Percentiles rank a stretch among this genome's conserved stretches.
phyloP scores from a whole-genome alignment of 257 asterid species.

The Nicotiana undulata region DNA sequence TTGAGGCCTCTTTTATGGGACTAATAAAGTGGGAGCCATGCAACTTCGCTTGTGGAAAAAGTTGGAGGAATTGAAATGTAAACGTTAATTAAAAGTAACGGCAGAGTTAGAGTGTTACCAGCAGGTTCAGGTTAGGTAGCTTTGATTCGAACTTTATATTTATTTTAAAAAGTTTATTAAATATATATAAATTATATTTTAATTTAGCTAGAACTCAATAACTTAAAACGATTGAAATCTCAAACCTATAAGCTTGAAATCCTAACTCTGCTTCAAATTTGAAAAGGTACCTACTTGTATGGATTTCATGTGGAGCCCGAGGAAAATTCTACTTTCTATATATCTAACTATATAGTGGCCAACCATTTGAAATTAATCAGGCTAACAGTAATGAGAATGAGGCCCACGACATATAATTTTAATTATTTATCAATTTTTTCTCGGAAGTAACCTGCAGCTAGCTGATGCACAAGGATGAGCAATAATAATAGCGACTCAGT shows the following conservation, averaged over 20 bases:
- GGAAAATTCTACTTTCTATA: neutral
- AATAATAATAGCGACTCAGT: no score
- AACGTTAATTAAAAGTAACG: neutral
- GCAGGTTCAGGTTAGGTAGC: no score
- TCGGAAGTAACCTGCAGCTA: neutral
- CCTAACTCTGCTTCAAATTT: fast-evolving
- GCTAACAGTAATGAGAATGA: neutral
- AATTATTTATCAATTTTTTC: neutral
- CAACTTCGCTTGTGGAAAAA: conserved; percentile 42
- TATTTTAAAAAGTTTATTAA: no score
- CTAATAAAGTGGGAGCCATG: conserved; percentile 5
- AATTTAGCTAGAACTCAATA: no score
- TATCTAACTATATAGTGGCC: neutral
- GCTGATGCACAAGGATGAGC: neutral
- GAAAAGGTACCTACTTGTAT: neutral
- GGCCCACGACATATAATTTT: neutral
- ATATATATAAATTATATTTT: no score
- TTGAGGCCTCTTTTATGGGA: neutral
- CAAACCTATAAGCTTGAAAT: neutral
- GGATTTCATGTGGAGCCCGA: neutral
- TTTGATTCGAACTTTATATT: no score
- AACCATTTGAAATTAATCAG: neutral
- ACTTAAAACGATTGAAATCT: no score
- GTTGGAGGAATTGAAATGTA: conserved; percentile 1
- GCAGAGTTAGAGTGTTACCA: fast-evolving